Evolutionary conservation across 345 rosid species (phyloP).

Genomic region (Syzygium grande): DNA sequence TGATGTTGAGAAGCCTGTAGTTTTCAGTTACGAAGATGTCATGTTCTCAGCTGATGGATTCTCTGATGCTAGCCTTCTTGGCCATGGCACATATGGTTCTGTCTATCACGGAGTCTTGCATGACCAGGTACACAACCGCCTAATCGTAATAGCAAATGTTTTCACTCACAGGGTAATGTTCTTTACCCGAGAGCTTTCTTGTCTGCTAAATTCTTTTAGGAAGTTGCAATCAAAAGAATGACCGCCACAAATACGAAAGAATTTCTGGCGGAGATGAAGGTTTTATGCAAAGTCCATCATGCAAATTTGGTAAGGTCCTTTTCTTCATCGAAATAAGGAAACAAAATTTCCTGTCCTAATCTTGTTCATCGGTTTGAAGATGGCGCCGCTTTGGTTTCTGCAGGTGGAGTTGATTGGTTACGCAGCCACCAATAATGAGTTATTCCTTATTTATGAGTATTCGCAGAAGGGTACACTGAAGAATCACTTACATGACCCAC

Average conservation of each 20-base stretch:
- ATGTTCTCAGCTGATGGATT: conserved; percentile 65
- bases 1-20: conserved; percentile 79
- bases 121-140: conserved; percentile 51
- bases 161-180: background rate
- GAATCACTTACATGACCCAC: conserved; percentile 85
- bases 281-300: conserved; percentile 94
- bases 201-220: conserved; percentile 32
- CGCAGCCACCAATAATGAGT: conserved; percentile 67
- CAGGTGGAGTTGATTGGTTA: conserved; percentile 96
- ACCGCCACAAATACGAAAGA: conserved; percentile 89
- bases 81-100: conserved; percentile 92
- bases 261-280: conserved; percentile 93
- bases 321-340: background rate
- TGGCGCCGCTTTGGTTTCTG: background rate
- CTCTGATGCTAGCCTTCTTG: conserved; percentile 79
- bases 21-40: conserved; percentile 73
- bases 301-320: conserved; percentile 66
- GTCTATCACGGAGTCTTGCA: conserved; percentile 69
- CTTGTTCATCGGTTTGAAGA: background rate
- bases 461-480: conserved; percentile 85
- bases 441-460: conserved; percentile 86
- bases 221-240: conserved; percentile 90
- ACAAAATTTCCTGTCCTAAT: background rate
- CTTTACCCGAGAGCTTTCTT: background rate
- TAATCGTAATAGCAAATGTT: background rate